These are phyloP conservation scores for Orychophragmus violaceus DNA, from an alignment of 345 rosid genomes.

Conservation along the genomic window DNA sequence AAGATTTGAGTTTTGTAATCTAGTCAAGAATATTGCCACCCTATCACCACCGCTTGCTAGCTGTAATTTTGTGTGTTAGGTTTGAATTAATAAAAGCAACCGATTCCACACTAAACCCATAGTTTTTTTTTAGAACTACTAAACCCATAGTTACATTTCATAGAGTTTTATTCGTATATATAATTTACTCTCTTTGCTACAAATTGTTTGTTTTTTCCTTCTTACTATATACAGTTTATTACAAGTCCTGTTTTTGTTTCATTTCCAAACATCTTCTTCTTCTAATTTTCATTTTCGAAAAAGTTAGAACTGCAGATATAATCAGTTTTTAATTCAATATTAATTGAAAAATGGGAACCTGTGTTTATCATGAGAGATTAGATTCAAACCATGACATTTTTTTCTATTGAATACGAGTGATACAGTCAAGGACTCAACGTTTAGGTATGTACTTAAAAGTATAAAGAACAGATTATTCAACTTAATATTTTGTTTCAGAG, in stretches of 20 bases:
- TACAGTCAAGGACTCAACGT: too few relatives aligned
- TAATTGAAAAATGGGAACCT: not conserved
- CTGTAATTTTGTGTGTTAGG: not conserved
- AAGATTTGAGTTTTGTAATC: not conserved
- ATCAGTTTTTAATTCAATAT: not conserved
- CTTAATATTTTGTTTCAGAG: not conserved
- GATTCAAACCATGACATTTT: not conserved
- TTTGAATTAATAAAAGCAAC: not conserved
- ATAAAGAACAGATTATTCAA: not conserved
- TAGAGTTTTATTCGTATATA: not conserved
- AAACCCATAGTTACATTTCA: not conserved
- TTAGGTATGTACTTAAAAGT: too few relatives aligned
- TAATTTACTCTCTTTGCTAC: not conserved
- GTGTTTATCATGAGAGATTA: not conserved
- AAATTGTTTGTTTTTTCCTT: too few relatives aligned
- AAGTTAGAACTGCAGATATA: not conserved
- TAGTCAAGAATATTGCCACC: not conserved
- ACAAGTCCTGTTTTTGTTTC: not conserved
- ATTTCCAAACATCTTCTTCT: not conserved
- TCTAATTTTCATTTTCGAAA: not conserved
- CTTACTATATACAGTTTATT: not conserved
- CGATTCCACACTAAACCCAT: not conserved
- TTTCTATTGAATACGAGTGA: not conserved
- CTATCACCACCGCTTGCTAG: not conserved
- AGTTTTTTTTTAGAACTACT: too few relatives aligned